Base-by-base conservation (phyloP, 768 basidiomycete species). In the Megacollybia marginata region DNA sequence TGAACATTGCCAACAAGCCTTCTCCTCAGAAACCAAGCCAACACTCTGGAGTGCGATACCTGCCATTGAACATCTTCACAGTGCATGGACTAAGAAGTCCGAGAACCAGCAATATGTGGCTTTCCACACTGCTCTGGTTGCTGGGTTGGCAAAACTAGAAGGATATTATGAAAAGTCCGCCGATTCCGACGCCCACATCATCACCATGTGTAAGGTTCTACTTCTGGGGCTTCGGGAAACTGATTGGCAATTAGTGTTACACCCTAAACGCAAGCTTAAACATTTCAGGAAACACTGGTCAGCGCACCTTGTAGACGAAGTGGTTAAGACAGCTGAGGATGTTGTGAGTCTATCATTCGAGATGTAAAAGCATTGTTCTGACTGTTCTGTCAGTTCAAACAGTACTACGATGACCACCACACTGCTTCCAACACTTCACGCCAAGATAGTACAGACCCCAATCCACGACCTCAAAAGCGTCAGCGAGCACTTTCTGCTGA, bases 121-220 rank as follows among this genome's bases (percentile, higher is more conserved):
- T 0, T 65, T 66, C 52, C 11, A 15, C 16, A 2, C 34, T 40
- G 63, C 59, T 3, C 48, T 70, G 8, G 35, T 56, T 9, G 60
- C 60, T 1, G 70, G 56, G 1, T 47, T 58, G 18, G 44, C 52
- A 1, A 72, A 71, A 52, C 54, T 71, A 15, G 48, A 54, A 15
- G 57, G 65, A 20, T 69, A 71, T 48, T 69, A 71, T 51, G 53
- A 63, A 33, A 59, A 61, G 40, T 65, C 65, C 3, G 51, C 50
- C 2, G 63, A 66, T 13, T 62, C 57, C 6, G 56, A 63, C 49
- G 64, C 64, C 9, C 64, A 67, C 48, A 58, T 65, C 9, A 49
- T 69, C 28, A 52, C 62, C 1, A 67, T 72, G 59, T 52, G 65
- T 71, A 48, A 9, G 63, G 32, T 20, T 42, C 20, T 38, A 10